Conservation (phyloP, 768 basidiomycete genomes). For the Lepiota venenata region DNA sequence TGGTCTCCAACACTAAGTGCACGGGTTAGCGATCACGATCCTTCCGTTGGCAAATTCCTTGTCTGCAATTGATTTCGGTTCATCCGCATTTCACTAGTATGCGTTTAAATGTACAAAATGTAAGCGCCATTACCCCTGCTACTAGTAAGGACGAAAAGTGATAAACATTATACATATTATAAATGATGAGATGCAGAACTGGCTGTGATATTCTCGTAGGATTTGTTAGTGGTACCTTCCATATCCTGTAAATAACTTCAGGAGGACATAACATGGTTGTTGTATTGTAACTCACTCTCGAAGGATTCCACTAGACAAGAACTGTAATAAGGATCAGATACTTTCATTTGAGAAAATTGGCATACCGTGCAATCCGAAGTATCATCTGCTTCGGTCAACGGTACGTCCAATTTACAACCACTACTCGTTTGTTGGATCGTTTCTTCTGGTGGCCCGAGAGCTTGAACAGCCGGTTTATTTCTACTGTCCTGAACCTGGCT, state of each 20-base stretch:
- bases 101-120: not conserved
- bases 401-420: not conserved
- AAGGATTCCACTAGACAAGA: not conserved
- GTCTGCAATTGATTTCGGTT: slow-evolving; percentile 32
- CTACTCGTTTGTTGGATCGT: too few relatives aligned
- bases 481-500: too few relatives aligned
- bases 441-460: too few relatives aligned
- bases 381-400: not conserved
- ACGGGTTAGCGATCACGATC: slow-evolving; percentile 59
- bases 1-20: slow-evolving; percentile 41
- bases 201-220: not conserved
- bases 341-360: not conserved
- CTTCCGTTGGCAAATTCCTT: slow-evolving; percentile 47
- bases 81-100: not conserved
- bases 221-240: not conserved
- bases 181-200: not conserved
- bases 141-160: slow-evolving; percentile 17
- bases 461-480: too few relatives aligned
- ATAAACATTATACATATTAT: not conserved
- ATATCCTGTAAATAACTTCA: not conserved
- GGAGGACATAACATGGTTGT: too few relatives aligned
- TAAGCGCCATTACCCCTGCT: not conserved
- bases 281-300: not conserved
- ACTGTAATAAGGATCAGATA: not conserved
- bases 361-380: not conserved